A percentile compares a stretch with the other conserved stretches of the same genome.
These are phyloP conservation scores for Phytophthora ohioensis DNA, from an alignment of 352 stramenopile genomes.

Conservation along the genomic window DNA sequence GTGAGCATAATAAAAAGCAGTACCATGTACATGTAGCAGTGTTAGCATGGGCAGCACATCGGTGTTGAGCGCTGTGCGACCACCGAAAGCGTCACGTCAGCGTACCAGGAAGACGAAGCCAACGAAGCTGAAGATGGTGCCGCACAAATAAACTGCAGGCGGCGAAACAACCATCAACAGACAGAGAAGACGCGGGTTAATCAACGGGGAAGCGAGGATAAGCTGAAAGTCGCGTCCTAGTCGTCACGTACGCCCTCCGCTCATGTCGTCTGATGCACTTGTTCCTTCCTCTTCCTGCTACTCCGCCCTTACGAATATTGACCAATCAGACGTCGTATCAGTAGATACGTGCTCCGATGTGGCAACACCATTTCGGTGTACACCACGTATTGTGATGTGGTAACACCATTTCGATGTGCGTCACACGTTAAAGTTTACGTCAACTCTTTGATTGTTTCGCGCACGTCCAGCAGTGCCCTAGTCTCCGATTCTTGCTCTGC, in stretches of 20 bases:
- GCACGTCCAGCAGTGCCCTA: background rate
- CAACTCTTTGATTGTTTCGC: background rate
- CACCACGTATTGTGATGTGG: slow-evolving; percentile 1
- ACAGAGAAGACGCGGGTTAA: slow-evolving; percentile 7
- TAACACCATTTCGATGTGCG: background rate
- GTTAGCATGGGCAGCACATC: background rate
- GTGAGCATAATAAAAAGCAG: slow-evolving; percentile 5
- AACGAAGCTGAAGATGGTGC: slow-evolving; percentile 81
- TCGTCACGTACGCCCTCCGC: slow-evolving; percentile 29
- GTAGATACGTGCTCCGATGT: slow-evolving; percentile 13
- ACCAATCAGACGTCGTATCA: slow-evolving; percentile 13
- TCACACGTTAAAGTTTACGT: slow-evolving; percentile 31
- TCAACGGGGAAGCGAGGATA: background rate
- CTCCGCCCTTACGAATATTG: slow-evolving; percentile 27
- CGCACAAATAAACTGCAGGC: slow-evolving; percentile 69
- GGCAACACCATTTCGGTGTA: background rate
- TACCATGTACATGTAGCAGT: background rate
- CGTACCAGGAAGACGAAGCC: slow-evolving; percentile 83
- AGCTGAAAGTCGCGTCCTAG: background rate
- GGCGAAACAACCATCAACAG: background rate
- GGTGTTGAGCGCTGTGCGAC: background rate
- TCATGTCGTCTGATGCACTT: slow-evolving; percentile 24
- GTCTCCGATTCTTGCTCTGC: slow-evolving; percentile 2
- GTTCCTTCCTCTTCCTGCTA: slow-evolving; percentile 18
- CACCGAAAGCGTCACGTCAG: slow-evolving; percentile 19